Evolutionary conservation across 495 filamentous ascomycete species (phyloP), one percentile per base, ranked within the genome.

Genomic region (Stereocaulon alpinum): DNA sequence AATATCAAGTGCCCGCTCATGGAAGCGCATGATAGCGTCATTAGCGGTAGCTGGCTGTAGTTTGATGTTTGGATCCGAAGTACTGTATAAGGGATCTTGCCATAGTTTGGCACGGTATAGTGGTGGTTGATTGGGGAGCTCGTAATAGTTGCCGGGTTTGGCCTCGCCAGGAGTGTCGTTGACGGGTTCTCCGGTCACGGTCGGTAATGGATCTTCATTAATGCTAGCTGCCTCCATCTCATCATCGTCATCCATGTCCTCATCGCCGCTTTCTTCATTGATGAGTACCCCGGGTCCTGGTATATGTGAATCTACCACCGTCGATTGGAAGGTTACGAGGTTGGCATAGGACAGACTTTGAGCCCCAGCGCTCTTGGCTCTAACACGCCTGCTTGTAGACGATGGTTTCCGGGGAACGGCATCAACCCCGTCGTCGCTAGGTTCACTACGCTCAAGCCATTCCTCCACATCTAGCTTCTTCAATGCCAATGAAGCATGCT

Each of bases 291-390:
- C 76, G 12, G 77, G 78, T 0, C 77, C 77, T 11, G 73, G 76
- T n/a, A 76, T 69, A 17, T 68, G 48, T 15, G 61, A 60, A 34
- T 70, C 66, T 55, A 55, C 59, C 32, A 61, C 43, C 49, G 60
- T 42, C 44, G 63, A 29, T 69, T 69, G 18, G 22, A 62, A 48
- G 27, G 45, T 61, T 50, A 56, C 62, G 18, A 67, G 45, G 42
- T 67, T 67, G 24, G 63, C 64, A 43, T 76, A 76, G 17, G 76
- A 69, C 32, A 73, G 65, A 1, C 72, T 73, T 43, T 68, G 70
- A 32, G 74, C 75, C 24, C 77, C 76, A 18, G 75, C 71, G 57
- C 77, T 80, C 55, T 72, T 75, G 17, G 77, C 75, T 61, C 77
- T 69, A 24, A 69, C 69, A 58, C 76, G 63, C 27, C 48, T 55